A percentile compares a stretch with the other conserved stretches of the same genome.
These are phyloP conservation scores for Geosiphon pyriformis DNA, from an alignment of 192 early-diverging fungal species.

Conservation along the genomic window DNA sequence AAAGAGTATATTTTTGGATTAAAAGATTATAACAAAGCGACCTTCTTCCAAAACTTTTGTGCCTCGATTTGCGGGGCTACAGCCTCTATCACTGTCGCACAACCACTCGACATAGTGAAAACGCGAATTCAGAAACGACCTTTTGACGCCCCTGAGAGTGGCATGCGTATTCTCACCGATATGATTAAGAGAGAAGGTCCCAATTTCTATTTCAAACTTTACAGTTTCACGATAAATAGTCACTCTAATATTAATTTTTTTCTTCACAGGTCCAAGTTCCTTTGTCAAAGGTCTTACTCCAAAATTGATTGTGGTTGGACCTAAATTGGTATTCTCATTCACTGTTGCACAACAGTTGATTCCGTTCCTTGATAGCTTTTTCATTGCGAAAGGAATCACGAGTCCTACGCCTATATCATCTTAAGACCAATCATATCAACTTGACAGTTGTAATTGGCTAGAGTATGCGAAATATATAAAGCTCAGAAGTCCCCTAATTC, in stretches of 20 bases:
- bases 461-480: too few relatives aligned
- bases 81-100: slow-evolving; percentile 89
- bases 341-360: slow-evolving; percentile 95
- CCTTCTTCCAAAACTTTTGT: slow-evolving; percentile 97
- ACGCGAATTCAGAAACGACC: slow-evolving; percentile 95
- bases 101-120: slow-evolving; percentile 98
- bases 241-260: background rate
- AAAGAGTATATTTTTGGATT: slow-evolving; percentile 92
- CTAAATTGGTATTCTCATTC: slow-evolving; percentile 97
- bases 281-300: slow-evolving; percentile 97
- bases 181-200: slow-evolving; percentile 93
- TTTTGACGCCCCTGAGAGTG: slow-evolving; percentile 82
- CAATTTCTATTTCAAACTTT: background rate
- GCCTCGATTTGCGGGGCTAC: slow-evolving; percentile 94
- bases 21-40: slow-evolving; percentile 90
- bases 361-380: slow-evolving; percentile 60
- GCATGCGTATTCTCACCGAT: slow-evolving; percentile 76
- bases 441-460: too few relatives aligned
- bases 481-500: too few relatives aligned
- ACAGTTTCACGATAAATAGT: background rate
- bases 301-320: slow-evolving; percentile 84
- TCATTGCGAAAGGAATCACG: slow-evolving; percentile 41
- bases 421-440: too few relatives aligned
- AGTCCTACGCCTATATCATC: slow-evolving; percentile 2
- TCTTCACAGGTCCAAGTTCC: slow-evolving; percentile 35